Evolutionary conservation across 2,329 filamentous ascomycete species (phyloP).

Genomic region (Celoporthe dispersa): DNA sequence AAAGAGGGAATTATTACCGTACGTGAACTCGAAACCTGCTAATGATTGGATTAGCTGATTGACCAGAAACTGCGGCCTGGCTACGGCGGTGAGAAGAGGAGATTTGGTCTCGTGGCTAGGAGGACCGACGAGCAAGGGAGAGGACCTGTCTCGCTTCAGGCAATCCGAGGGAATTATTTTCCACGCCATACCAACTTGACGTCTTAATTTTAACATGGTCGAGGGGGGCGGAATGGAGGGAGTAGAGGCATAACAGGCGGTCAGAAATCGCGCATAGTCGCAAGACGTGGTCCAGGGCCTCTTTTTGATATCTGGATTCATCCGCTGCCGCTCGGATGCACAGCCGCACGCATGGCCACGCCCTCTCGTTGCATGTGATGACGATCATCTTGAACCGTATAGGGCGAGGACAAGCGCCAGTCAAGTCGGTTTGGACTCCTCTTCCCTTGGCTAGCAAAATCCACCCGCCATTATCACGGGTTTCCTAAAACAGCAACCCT

Average conservation of each 20-base stretch:
- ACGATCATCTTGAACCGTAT: not conserved
- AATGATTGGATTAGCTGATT: too few species aligned
- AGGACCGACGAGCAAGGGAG: not conserved
- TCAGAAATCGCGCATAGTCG: conserved; percentile 28
- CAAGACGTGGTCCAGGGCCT: conserved; percentile 18
- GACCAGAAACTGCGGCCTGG: too few species aligned
- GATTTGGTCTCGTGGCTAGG: too few species aligned
- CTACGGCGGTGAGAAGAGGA: not conserved
- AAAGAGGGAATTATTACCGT: too few species aligned
- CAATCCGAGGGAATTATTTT: not conserved
- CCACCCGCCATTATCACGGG: conserved; percentile 17
- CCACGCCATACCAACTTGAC: not conserved
- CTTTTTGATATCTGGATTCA: conserved; percentile 24
- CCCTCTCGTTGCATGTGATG: not conserved
- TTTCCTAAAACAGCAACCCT: conserved; percentile 23
- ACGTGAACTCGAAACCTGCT: not conserved
- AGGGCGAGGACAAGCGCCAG: not conserved
- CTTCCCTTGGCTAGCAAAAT: not conserved
- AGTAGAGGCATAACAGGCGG: conserved; percentile 28
- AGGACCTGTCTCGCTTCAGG: not conserved
- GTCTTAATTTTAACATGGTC: not conserved
- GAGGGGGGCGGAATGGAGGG: conserved; percentile 9
- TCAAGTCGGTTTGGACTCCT: not conserved
- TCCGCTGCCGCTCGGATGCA: not conserved
- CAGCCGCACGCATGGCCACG: conserved; percentile 4